Evolutionary conservation across 345 rosid genomes (phyloP).

Genomic region (Camelina sativa): DNA sequence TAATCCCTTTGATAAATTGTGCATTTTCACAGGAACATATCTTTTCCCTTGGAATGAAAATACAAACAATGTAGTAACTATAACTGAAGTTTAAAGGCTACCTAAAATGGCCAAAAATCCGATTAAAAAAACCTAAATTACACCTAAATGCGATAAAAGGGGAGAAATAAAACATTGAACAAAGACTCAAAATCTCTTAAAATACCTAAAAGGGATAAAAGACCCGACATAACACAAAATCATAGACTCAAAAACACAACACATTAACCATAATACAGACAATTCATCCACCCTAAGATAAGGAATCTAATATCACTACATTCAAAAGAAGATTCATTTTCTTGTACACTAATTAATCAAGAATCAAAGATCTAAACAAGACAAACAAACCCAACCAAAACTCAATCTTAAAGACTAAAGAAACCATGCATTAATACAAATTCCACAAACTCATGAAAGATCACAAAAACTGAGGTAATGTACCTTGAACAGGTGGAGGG

Average conservation of each 20-base stretch:
- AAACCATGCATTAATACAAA: neutral
- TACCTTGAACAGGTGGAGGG: conserved; percentile 57
- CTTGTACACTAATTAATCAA: neutral
- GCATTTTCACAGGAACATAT: neutral
- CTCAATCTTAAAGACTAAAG: neutral
- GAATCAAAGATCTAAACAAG: conserved; percentile 16
- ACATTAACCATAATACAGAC: neutral
- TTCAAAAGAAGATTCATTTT: neutral
- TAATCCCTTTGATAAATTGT: neutral
- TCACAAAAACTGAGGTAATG: neutral
- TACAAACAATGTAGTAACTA: conserved; percentile 6
- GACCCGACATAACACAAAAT: no score
- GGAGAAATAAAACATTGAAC: neutral
- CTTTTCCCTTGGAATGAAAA: neutral
- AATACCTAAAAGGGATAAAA: neutral
- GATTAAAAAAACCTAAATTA: neutral
- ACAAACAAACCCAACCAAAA: conserved; percentile 2
- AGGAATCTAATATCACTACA: neutral
- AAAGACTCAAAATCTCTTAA: neutral
- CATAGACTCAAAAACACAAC: neutral
- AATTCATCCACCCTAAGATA: neutral
- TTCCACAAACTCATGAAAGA: neutral
- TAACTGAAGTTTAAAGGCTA: neutral
- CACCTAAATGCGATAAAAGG: neutral
- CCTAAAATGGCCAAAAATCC: neutral